These are phyloP conservation scores for Silene vulgaris DNA, from an alignment of 179 eudicot genomes.

Conservation along the genomic window DNA sequence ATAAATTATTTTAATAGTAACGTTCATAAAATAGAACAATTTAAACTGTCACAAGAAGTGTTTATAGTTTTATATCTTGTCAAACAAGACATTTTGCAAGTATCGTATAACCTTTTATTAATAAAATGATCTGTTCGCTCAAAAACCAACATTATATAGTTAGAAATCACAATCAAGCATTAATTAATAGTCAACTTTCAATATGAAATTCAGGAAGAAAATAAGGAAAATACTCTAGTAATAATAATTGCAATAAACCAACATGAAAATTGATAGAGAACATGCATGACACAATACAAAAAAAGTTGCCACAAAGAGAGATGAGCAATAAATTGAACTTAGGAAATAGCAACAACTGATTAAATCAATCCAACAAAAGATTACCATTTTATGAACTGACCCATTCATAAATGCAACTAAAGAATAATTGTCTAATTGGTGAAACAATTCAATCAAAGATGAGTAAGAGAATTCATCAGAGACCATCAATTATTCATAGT, in stretches of 20 bases:
- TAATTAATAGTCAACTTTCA: slow-evolving; percentile 7
- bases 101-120: no score
- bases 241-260: slow-evolving; percentile 9
- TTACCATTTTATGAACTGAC: slow-evolving; percentile 34
- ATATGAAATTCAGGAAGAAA: neutral
- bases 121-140: neutral
- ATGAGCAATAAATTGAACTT: slow-evolving; percentile 28
- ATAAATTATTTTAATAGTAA: neutral
- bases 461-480: neutral
- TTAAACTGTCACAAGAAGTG: neutral
- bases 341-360: slow-evolving; percentile 10
- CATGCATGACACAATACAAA: slow-evolving; percentile 7
- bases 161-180: no score
- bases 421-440: slow-evolving; percentile 32
- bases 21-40: neutral
- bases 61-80: no score
- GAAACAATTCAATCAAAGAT: slow-evolving; percentile 32
- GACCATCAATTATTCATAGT: neutral
- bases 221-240: neutral
- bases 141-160: slow-evolving; percentile 5
- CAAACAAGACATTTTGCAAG: no score
- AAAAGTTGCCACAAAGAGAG: slow-evolving; percentile 19
- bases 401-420: slow-evolving; percentile 31
- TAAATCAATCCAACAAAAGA: slow-evolving; percentile 30
- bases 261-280: slow-evolving; percentile 15